Conservation (phyloP, 1,284 basidiomycete genomes). For the Rhodotorula sp. region DNA sequence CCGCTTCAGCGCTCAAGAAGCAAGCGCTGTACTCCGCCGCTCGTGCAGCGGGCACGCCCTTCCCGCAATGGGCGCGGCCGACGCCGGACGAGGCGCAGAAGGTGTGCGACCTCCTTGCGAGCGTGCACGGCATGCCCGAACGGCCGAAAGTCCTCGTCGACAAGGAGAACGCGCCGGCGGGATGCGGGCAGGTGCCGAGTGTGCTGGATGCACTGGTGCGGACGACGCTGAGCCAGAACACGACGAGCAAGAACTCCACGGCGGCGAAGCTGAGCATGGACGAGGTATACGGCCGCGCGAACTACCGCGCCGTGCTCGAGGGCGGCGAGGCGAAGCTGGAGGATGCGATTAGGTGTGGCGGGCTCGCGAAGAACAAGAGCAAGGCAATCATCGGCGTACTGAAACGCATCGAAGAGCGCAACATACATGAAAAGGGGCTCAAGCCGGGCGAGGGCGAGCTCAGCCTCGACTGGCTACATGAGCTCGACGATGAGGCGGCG, state of each 20-base stretch:
- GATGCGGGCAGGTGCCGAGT: slow-evolving; percentile 63
- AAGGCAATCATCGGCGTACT: slow-evolving; percentile 66
- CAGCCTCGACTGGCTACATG: slow-evolving; percentile 42
- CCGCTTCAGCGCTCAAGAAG: slow-evolving; percentile 37
- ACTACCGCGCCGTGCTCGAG: slow-evolving; percentile 63
- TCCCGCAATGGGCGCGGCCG: slow-evolving; percentile 59
- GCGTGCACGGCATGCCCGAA: slow-evolving; percentile 51
- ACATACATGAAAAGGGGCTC: slow-evolving; percentile 45
- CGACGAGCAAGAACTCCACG: slow-evolving; percentile 64
- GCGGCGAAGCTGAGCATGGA: slow-evolving; percentile 64
- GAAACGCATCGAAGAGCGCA: slow-evolving; percentile 58
- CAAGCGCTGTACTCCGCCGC: slow-evolving; percentile 26
- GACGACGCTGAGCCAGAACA: slow-evolving; percentile 74
- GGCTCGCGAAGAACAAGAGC: slow-evolving; percentile 72
- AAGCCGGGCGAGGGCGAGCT: slow-evolving; percentile 50
- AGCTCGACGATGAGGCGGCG: slow-evolving; percentile 59
- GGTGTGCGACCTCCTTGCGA: slow-evolving; percentile 58
- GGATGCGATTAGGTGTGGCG: slow-evolving; percentile 67
- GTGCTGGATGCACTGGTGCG: slow-evolving; percentile 71
- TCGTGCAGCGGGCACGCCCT: slow-evolving; percentile 54
- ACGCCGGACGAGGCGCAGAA: slow-evolving; percentile 58
- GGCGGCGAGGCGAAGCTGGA: slow-evolving; percentile 61
- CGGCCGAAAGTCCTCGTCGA: slow-evolving; percentile 50
- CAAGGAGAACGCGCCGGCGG: slow-evolving; percentile 51
- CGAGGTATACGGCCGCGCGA: slow-evolving; percentile 61